Evolutionary conservation across 805 yeast genomes (phyloP).

Genomic region (Candida taoyuanica): DNA sequence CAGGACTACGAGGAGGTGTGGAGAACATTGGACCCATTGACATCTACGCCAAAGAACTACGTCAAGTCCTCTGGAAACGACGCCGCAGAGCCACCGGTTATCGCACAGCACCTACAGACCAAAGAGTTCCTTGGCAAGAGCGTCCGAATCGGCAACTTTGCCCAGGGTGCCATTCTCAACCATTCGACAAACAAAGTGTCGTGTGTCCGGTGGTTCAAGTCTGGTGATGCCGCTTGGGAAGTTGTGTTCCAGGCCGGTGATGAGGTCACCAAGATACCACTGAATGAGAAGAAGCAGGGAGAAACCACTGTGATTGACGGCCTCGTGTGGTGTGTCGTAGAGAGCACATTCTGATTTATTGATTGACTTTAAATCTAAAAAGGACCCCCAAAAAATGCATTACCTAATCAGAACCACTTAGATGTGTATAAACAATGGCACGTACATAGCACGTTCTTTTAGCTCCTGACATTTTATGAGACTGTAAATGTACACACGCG

Average conservation of each 20-base stretch:
- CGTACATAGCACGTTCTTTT: too few species aligned
- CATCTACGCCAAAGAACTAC: conserved; percentile 28
- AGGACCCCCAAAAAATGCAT: not conserved
- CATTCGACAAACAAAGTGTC: conserved; percentile 22
- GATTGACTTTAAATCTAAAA: not conserved
- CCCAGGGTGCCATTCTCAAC: conserved; percentile 41
- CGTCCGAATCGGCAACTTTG: conserved; percentile 47
- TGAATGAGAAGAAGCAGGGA: conserved; percentile 14
- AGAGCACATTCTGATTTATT: conserved; percentile 9
- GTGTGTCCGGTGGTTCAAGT: conserved; percentile 16
- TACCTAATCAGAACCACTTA: not conserved
- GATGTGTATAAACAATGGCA: not conserved
- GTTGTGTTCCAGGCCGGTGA: conserved; percentile 18
- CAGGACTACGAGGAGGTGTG: conserved; percentile 50
- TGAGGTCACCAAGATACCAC: conserved; percentile 19
- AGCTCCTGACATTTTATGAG: too few species aligned
- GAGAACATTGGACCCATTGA: conserved; percentile 43
- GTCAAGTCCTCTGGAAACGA: conserved; percentile 29
- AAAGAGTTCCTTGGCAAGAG: conserved; percentile 37
- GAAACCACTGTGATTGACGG: conserved; percentile 9
- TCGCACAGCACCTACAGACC: conserved; percentile 32
- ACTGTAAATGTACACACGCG: too few species aligned
- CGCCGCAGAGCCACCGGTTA: conserved; percentile 4
- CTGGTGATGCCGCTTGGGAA: conserved; percentile 14
- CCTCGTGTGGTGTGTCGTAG: conserved; percentile 17